Evolutionary conservation across 805 yeast genomes (phyloP), one percentile per base, ranked within the genome.

Genomic region (Metschnikowia gelsemii): DNA sequence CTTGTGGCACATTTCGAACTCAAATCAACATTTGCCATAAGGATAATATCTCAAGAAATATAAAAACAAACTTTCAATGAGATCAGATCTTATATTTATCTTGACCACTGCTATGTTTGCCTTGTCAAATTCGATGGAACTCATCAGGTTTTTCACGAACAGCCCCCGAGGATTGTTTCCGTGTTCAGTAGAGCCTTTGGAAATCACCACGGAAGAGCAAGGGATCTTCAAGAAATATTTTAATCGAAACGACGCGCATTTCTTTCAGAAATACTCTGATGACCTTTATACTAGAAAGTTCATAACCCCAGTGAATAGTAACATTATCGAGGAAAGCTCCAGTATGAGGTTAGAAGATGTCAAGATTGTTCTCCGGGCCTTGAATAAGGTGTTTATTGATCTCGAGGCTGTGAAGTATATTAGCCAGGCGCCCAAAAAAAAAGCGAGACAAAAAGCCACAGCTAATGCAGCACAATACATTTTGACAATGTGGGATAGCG

Each of bases 361-460:
- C n/a, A 36, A 36, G 20, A 29, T 36, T 14, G 34, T 36, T 22
- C 12, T 22, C n/a, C 21, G 40, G 19, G 40, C 40, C 12, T 36
- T 29, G 29, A 21, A 36, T 4, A 36, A 29, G 16, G 33, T 36
- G 23, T 14, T 11, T 7, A 16, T 11, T 3, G 13, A 27, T 5
- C 26, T 36, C 23, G 22, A 28, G 13, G n/a, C 8, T 14, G 20
- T 36, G 4, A 34, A 36, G 7, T 28, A 6, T n/a, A 16, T 36
- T 6, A 29, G 29, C 12, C 22, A 29, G 7, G 8, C 28, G 5
- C 40, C 28, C 3, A 34, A 14, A n/a, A 22, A 29, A 23, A 18
- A 13, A 11, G 29, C 40, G n/a, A 28, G 20, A 9, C 34, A 36
- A 22, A 14, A 14, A n/a, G 27, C 28, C 17, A 22, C 22, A 17